Base-by-base conservation (phyloP, 2,329 filamentous ascomycete genomes). In the Colletotrichum costaricense region DNA sequence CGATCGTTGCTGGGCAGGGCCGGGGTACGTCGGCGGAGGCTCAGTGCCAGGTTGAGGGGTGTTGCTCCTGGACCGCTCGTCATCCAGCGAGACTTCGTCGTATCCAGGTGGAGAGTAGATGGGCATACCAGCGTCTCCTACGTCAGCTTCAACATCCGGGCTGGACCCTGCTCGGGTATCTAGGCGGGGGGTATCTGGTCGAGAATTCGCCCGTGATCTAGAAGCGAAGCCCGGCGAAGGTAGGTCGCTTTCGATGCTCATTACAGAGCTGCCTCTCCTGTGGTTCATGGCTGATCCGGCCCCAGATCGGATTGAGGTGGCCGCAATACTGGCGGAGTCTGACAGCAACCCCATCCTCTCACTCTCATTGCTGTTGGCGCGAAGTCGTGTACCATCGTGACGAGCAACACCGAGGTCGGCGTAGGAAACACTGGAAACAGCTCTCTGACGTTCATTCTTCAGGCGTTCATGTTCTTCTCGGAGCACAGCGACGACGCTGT, bases 381-480 rank as follows among this genome's bases (percentile, higher is more conserved):
- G 88, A 33, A 97, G 83, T 58, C 94, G 87, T 1, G 93, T 94
- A 63, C 94, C 94, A 77, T 97, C 94, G 77, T 94, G 93, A 57
- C 93, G 87, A 0, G 93, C 93, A 16, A 95, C 89, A 42, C 94
- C 94, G 5, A 97, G 82, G 55, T 94, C 93, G 11, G 89, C 93
- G 77, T 97, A 97, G 56, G 91, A 91, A 22, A 97, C 94, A 69
- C 91, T 92, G 57, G 93, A 94, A 4, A 95, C 91, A 19, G 93
- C 88, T 30, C 92, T 88, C 69, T 93, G 89, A 22, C 93, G 88
- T 74, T 87, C 86, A 16, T 88, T 86, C 78, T 89, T 90, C 56
- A 91, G 84, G 11, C 88, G 86, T 11, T 88, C 86, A 74, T 91
- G 88, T 42, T 88, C 84, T n/a, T 82, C 81, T 22, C 90, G 87